Conservation (phyloP, 2,329 filamentous ascomycete species). For the Arthrobotrys entomopaga region DNA sequence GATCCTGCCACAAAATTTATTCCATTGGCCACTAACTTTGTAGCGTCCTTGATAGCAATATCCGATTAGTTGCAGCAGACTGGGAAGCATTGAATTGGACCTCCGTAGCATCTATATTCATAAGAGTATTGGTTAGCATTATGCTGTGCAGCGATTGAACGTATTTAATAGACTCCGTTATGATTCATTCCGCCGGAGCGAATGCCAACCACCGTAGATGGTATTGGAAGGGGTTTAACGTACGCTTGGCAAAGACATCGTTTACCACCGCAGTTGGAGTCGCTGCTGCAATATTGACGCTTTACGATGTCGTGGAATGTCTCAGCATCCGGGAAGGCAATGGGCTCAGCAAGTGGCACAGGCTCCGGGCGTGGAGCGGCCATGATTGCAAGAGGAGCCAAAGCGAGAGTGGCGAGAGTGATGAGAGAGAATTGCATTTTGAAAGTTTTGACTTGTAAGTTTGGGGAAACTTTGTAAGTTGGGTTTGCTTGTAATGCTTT, state of each 20-base stretch:
- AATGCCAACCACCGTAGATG: no score
- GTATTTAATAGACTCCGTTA: no score
- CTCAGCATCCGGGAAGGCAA: slow-evolving; percentile 26
- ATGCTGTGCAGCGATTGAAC: not conserved
- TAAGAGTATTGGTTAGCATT: not conserved
- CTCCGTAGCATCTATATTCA: slow-evolving; percentile 30
- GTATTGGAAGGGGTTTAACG: not conserved
- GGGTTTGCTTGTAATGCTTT: not conserved
- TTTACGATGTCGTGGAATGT: slow-evolving; percentile 29
- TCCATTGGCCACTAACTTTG: no score
- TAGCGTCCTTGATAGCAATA: no score
- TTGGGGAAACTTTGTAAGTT: not conserved
- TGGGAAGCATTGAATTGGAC: slow-evolving; percentile 33
- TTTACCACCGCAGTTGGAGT: slow-evolving; percentile 21
- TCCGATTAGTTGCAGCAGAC: slow-evolving; percentile 32
- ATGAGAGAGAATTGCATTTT: slow-evolving; percentile 46
- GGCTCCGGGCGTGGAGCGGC: slow-evolving; percentile 30
- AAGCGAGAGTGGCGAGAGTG: slow-evolving; percentile 35
- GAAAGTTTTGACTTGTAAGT: slow-evolving; percentile 10
- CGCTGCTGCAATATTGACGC: slow-evolving; percentile 18
- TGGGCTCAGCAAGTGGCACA: slow-evolving; percentile 1
- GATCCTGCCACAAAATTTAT: no score
- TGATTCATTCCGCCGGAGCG: no score
- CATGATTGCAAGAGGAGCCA: slow-evolving; percentile 43
- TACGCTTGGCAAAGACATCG: slow-evolving; percentile 36